Evolutionary conservation across 169 alveolate genomes (phyloP).

Genomic region (Neospora caninum): DNA sequence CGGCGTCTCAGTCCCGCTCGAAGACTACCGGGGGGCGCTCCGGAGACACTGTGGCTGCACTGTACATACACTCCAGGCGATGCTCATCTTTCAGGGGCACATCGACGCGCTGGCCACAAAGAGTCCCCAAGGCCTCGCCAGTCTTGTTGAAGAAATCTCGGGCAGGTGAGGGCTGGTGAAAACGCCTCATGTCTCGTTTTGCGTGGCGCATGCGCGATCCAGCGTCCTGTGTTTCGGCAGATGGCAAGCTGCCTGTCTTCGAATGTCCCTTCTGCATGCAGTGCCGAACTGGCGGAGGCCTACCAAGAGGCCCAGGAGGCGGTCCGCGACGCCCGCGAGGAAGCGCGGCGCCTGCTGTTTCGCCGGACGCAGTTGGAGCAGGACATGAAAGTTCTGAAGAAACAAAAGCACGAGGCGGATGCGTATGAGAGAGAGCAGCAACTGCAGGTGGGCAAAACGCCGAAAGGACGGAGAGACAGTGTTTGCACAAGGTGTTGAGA

Average conservation of each 20-base stretch:
- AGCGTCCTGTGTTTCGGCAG: too few species aligned
- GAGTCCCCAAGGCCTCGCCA: slow-evolving; percentile 24
- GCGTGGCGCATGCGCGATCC: too few species aligned
- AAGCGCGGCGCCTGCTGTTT: background rate
- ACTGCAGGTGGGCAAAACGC: background rate
- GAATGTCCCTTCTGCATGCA: background rate
- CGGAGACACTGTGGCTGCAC: slow-evolving; percentile 38
- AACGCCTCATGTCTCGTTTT: too few species aligned
- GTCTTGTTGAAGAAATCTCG: slow-evolving; percentile 13
- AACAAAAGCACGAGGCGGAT: slow-evolving; percentile 26
- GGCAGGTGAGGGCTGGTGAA: slow-evolving; percentile 18
- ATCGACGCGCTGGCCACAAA: slow-evolving; percentile 26
- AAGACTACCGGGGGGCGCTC: slow-evolving; percentile 16
- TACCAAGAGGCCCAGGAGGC: slow-evolving; percentile 22
- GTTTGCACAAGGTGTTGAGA: too few species aligned
- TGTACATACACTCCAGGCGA: slow-evolving; percentile 39
- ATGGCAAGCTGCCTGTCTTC: background rate
- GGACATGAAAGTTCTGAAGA: background rate
- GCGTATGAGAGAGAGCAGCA: background rate
- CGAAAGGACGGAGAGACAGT: too few species aligned
- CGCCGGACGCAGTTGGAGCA: slow-evolving; percentile 6
- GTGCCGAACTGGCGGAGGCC: background rate
- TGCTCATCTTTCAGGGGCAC: slow-evolving; percentile 35
- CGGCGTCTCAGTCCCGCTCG: slow-evolving; percentile 2
- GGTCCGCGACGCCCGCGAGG: slow-evolving; percentile 26